Evolutionary conservation across 1,284 basidiomycete species (phyloP).

Genomic region (Ganoderma sinense): DNA sequence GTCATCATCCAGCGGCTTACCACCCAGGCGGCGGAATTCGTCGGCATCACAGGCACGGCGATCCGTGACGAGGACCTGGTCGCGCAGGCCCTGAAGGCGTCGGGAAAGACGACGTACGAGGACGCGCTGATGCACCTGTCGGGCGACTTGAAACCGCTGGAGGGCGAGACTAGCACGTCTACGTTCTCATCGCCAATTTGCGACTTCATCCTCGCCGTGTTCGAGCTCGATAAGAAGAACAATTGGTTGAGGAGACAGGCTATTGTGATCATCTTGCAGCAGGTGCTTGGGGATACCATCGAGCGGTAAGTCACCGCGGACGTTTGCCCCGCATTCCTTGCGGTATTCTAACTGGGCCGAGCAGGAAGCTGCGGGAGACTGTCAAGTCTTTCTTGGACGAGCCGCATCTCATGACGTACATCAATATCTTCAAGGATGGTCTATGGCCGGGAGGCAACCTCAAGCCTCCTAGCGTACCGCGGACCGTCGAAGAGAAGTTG

Average conservation of each 20-base stretch:
- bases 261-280: constrained; percentile 95
- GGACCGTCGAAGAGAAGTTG: constrained; percentile 82
- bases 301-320: constrained; percentile 70
- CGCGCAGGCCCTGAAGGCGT: constrained; percentile 76
- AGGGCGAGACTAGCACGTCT: constrained; percentile 86
- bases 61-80: constrained; percentile 87
- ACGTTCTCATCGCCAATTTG: constrained; percentile 94
- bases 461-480: constrained; percentile 64
- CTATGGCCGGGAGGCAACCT: constrained; percentile 88
- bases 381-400: constrained; percentile 72
- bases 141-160: constrained; percentile 79
- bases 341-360: neutral
- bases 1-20: constrained; percentile 90
- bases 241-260: constrained; percentile 98
- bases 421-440: constrained; percentile 72
- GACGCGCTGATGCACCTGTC: constrained; percentile 73
- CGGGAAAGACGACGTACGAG: constrained; percentile 69
- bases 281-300: constrained; percentile 94
- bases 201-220: constrained; percentile 90
- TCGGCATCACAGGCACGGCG: constrained; percentile 80
- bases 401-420: constrained; percentile 68
- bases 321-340: neutral
- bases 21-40: constrained; percentile 88
- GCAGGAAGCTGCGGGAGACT: constrained; percentile 87
- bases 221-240: constrained; percentile 94